Evolutionary conservation across 2,329 filamentous ascomycete genomes (phyloP), one percentile per base, ranked within the genome.

Genomic region (Trichothecium sympodiale): DNA sequence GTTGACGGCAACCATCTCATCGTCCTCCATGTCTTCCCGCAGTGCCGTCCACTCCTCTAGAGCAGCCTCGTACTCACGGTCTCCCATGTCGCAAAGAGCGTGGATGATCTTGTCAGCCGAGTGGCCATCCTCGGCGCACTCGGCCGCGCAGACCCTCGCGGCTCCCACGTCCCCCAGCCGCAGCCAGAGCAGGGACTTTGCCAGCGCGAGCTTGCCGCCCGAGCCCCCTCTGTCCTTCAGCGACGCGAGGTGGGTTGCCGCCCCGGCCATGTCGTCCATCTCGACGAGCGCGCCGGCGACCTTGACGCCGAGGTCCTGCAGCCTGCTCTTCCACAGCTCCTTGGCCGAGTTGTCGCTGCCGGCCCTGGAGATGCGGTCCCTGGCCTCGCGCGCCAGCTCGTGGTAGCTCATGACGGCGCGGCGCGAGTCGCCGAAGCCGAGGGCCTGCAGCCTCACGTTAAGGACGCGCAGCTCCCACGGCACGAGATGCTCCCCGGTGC

Each of bases 401-500:
- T 94, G 94, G 53, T 94, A 85, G 31, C 83, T 83, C 69, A 91
- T 89, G 38, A 98, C 80, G 4, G 84, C 83, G 41, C 88, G 72
- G 4, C 89, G 71, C 34, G 80, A 75, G 57, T 98, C 91, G 4
- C 80, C 80, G 43, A 91, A 93, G 1, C 85, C 86, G 31, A 94
- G 72, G 0, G 84, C 85, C 46, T 94, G 85, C 15, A 96, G 68
- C 2, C 88, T 74, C 8, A 95, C 82, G 6, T 81, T 79, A 13
- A 96, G 68, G 3, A 95, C 71, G 6, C 91, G 76, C 35, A 98
- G 68, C 29, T 81, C 73, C 88, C 91, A 98, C 0, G 89, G 89
- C 0, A 89, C 82, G 1, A 94, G 68, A 52, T 82, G 80, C 36
- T 61, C 58, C 15, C 64, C 71, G 0, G 60, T 68, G 17, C 55